Evolutionary conservation across 805 yeast genomes (phyloP), one percentile per base, ranked within the genome.

Genomic region (Metschnikowia henanensis): DNA sequence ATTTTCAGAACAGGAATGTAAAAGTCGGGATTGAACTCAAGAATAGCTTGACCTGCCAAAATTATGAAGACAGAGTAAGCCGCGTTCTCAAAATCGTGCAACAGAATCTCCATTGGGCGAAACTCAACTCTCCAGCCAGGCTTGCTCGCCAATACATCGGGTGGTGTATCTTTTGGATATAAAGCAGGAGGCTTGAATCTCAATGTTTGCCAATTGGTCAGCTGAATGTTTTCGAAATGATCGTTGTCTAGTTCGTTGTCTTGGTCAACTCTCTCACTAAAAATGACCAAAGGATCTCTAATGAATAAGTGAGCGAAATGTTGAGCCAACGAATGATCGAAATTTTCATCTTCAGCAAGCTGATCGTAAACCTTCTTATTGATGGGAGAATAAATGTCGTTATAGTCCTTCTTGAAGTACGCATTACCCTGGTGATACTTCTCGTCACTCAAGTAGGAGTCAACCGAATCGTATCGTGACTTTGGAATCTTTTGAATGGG

Each of bases 51-150:
- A 2, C 95, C 82, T 16, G 90, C 64, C 45, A 94, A 71, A 12
- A 83, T 79, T 15, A 87, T 72, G 57, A 94, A 84, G 8, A 77
- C 79, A 1, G 95, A 74, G 61, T 79, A 88, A 0, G 99, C 98
- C 2, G 98, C 96, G 64, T 94, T 94, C 64, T 94, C 99, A 61
- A 92, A 94, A 66, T 94, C 98, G 8, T 96, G 87, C 42, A 92
- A 59, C 63, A 94, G 97, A 45, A 94, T 87, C 58, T 94, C 99
- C 87, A 94, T 80, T 30, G 97, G 90, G 53, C 99, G 78, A 64
- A 94, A 88, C 68, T 94, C 99, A 18, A 92, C 97, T 59, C 99
- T 78, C 98, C 99, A 94, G 17, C 99, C 99, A 0, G 98, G 97
- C 13, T 71, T 78, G 3, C 16, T 47, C 30, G 55, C 39, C 33